phyloP scores from a whole-genome alignment of 2,329 filamentous ascomycete genomes.

The Scopulariopsis brevicaulis region DNA sequence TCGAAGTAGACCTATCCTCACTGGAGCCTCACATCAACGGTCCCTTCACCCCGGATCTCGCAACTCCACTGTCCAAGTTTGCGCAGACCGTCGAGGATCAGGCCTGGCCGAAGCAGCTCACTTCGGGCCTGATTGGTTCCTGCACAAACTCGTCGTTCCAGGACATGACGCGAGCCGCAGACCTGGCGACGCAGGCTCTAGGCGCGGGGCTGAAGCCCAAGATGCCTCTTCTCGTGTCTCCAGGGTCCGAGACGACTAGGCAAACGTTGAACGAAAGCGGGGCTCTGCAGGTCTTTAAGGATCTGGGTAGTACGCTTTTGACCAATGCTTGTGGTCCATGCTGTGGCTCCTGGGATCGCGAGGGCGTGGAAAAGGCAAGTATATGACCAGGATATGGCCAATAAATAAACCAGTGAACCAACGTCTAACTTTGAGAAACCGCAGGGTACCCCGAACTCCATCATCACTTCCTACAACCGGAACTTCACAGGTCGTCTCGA shows the following conservation, averaged over 20 bases:
- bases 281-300: slow-evolving; percentile 87
- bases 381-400: neutral
- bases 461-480: slow-evolving; percentile 98
- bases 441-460: slow-evolving; percentile 85
- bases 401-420: neutral
- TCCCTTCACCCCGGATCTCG: slow-evolving; percentile 96
- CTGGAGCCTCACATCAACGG: slow-evolving; percentile 98
- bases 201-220: slow-evolving; percentile 91
- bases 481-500: slow-evolving; percentile 99
- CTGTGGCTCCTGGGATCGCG: slow-evolving; percentile 92
- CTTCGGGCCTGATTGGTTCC: slow-evolving; percentile 93
- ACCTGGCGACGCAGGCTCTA: slow-evolving; percentile 83
- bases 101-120: slow-evolving; percentile 91
- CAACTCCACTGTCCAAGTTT: slow-evolving; percentile 96
- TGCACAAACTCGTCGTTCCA: slow-evolving; percentile 86
- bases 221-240: slow-evolving; percentile 86
- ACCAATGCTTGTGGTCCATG: slow-evolving; percentile 92
- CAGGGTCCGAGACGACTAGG: slow-evolving; percentile 93
- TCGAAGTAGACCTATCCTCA: slow-evolving; percentile 90
- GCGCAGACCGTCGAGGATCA: slow-evolving; percentile 88
- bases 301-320: slow-evolving; percentile 88
- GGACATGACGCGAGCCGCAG: slow-evolving; percentile 90
- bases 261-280: slow-evolving; percentile 86
- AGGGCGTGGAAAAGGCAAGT: slow-evolving; percentile 61
- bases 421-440: slow-evolving; percentile 27